These are phyloP conservation scores for Blastobotrys malaysiensis DNA, from an alignment of 1,139 yeast genomes.

Conservation along the genomic window DNA sequence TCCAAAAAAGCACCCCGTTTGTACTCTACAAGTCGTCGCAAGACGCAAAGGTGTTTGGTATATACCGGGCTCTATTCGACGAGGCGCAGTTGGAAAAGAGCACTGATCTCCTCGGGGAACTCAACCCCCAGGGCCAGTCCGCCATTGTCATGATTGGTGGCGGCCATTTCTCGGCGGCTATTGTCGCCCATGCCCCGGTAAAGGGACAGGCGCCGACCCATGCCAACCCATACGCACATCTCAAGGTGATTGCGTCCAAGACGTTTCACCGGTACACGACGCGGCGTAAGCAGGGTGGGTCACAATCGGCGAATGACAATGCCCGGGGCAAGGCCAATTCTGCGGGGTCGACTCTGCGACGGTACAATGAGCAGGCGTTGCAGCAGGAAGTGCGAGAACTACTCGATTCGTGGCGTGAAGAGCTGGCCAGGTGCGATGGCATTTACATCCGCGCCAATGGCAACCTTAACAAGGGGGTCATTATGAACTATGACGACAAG, in stretches of 20 bases:
- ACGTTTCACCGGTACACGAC: slow-evolving; percentile 95
- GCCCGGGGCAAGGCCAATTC: slow-evolving; percentile 94
- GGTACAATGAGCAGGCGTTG: slow-evolving; percentile 84
- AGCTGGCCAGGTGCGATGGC: slow-evolving; percentile 54
- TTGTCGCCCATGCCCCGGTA: slow-evolving; percentile 64
- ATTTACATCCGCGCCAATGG: slow-evolving; percentile 88
- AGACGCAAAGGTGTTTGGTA: neutral
- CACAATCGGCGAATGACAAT: slow-evolving; percentile 89
- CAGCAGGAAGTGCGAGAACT: slow-evolving; percentile 69
- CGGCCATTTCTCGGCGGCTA: slow-evolving; percentile 97
- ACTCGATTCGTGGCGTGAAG: slow-evolving; percentile 54
- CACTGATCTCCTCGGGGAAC: slow-evolving; percentile 15
- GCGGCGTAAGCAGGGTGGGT: slow-evolving; percentile 95
- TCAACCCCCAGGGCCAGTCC: slow-evolving; percentile 41
- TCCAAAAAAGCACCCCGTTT: neutral
- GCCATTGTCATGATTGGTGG: slow-evolving; percentile 95
- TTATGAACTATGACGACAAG: slow-evolving; percentile 59
- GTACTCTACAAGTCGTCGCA: neutral
- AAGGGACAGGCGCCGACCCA: slow-evolving; percentile 42
- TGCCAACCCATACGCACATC: slow-evolving; percentile 42
- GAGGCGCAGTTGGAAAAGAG: neutral
- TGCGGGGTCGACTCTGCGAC: slow-evolving; percentile 86
- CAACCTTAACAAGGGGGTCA: slow-evolving; percentile 53
- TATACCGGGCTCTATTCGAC: neutral
- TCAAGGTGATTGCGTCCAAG: slow-evolving; percentile 58